Evolutionary conservation across 768 basidiomycete species (phyloP), one percentile per base, ranked within the genome.

Genomic region (Mycena rebaudengoi): DNA sequence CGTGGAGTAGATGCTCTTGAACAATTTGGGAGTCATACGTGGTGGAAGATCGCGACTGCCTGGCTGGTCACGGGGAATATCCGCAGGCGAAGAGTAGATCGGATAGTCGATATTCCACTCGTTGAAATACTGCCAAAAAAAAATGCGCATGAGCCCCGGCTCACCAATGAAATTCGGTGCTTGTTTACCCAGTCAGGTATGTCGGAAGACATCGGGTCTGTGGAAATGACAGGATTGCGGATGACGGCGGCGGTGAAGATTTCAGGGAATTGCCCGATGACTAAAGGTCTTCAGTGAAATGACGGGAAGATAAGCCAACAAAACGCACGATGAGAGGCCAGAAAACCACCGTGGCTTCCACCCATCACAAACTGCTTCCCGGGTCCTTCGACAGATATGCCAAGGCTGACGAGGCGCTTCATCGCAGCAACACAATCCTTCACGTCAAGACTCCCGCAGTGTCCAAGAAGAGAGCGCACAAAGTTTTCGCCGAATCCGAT

Each of bases 141-240:
- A 13, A 32, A 13, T 14, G 12, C 14, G 49, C 39, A 4, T 7
- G 10, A 49, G 6, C 29, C 25, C 7, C 37, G 33, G n/a, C 23
- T 5, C 0, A 40, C 16, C 6, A 12, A 40, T 23, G 4, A 16
- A n/a, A n/a, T n/a, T n/a, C n/a, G n/a, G n/a, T n/a, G n/a, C n/a
- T n/a, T n/a, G n/a, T n/a, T n/a, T 14, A 59, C 66, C 91, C 91
- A 92, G 68, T 92, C 91, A 8, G 88, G 84, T 40, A 93, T 91
- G 62, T 92, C 91, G 1, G 84, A 85, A 1, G 83, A 74, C 28
- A 88, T 74, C 45, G 88, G 86, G 12, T 87, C 88, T 0, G 78
- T 80, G 4, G 87, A 86, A 39, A 87, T 88, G 55, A 92, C 91
- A 0, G 91, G 90, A 69, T 92, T 93, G 40, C 88, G 84, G 46